Evolutionary conservation across 1,284 basidiomycete genomes (phyloP).

Genomic region (Irpex sp.): DNA sequence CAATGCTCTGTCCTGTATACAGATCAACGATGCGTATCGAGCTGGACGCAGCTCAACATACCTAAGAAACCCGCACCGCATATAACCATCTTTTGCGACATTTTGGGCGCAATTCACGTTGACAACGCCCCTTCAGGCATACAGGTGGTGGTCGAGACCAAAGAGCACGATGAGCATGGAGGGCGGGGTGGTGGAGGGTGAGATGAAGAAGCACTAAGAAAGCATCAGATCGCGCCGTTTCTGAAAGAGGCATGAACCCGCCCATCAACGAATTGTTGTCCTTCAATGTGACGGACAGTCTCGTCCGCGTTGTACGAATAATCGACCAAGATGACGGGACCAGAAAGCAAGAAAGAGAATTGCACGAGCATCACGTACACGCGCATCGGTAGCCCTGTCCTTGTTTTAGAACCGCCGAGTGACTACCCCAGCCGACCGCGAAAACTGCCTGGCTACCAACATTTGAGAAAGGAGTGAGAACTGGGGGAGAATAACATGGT

Average conservation of each 20-base stretch:
- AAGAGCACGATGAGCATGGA: background rate
- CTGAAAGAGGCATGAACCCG: background rate
- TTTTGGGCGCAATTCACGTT: background rate
- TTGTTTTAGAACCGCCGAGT: no score
- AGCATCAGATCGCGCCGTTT: slow-evolving; percentile 1
- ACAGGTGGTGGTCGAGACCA: background rate
- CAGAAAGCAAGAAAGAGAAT: no score
- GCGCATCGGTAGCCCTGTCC: no score
- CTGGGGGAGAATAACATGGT: background rate
- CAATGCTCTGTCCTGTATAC: slow-evolving; percentile 36
- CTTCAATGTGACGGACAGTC: no score
- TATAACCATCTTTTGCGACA: slow-evolving; percentile 46
- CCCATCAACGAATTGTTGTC: background rate
- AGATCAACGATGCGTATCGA: background rate
- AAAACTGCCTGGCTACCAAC: no score
- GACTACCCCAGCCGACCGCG: no score
- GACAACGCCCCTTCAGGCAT: background rate
- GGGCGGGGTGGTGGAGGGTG: background rate
- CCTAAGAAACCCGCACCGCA: slow-evolving; percentile 69
- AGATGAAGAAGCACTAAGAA: background rate
- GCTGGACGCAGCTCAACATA: slow-evolving; percentile 17
- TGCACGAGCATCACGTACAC: no score
- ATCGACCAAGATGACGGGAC: no score
- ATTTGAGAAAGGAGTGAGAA: background rate
- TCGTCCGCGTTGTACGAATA: no score